Conservation (phyloP, 2,329 filamentous ascomycete genomes). For the Podosphaera fusca region DNA sequence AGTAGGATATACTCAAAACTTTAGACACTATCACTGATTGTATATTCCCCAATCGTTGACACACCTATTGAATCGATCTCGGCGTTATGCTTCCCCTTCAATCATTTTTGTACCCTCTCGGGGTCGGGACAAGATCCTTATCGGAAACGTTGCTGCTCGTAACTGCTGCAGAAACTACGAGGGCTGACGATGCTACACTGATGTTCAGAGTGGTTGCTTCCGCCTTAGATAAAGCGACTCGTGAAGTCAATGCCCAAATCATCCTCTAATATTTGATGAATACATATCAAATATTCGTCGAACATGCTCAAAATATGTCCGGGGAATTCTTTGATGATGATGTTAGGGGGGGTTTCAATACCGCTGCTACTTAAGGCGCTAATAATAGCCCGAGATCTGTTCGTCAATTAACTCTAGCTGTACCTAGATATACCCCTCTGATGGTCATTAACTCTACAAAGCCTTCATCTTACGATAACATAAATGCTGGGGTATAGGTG, state of each 20-base stretch:
- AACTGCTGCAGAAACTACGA: neutral
- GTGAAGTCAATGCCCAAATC: neutral
- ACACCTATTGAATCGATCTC: too few relatives aligned
- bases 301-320: neutral
- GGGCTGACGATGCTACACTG: neutral
- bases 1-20: neutral
- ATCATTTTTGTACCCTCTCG: too few relatives aligned
- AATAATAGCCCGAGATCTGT: too few relatives aligned
- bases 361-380: too few relatives aligned
- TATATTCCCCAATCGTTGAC: neutral
- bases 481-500: neutral
- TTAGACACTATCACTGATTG: neutral
- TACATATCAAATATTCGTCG: neutral
- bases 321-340: neutral
- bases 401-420: too few relatives aligned
- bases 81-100: too few relatives aligned
- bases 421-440: neutral
- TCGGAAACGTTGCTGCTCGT: too few relatives aligned
- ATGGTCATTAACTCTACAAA: neutral
- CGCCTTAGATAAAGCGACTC: neutral
- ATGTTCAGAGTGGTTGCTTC: neutral
- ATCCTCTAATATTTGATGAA: neutral
- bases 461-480: neutral
- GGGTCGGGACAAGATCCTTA: too few relatives aligned
- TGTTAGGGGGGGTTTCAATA: neutral